Percentiles rank a stretch among this genome's conserved stretches.
Evolutionary conservation across 331 rosid species (phyloP).

Genomic region (Malus hybrid): DNA sequence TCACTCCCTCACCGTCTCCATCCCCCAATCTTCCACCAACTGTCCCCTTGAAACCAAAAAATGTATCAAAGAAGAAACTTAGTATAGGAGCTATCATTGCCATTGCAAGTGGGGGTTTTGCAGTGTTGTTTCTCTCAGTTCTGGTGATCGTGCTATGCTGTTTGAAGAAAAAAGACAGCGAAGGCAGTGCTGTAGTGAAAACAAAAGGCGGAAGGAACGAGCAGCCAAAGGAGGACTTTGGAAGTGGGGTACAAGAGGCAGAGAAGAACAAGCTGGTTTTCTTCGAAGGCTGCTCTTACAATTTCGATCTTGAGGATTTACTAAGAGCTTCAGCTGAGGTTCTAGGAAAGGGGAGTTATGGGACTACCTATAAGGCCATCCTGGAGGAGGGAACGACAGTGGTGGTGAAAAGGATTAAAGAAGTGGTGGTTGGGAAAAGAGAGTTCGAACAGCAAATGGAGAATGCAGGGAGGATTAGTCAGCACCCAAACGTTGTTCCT

Average conservation of each 20-base stretch:
- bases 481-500: slow-evolving; percentile 66
- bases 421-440: slow-evolving; percentile 56
- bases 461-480: slow-evolving; percentile 54
- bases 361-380: slow-evolving; percentile 85
- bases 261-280: slow-evolving; percentile 76
- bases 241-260: slow-evolving; percentile 88
- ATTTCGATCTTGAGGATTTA: slow-evolving; percentile 91
- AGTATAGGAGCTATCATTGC: slow-evolving; percentile 40
- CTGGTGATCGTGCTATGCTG: slow-evolving; percentile 39
- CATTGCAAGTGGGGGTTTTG: slow-evolving; percentile 36
- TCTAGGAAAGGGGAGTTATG: slow-evolving; percentile 88
- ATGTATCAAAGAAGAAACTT: slow-evolving; percentile 34
- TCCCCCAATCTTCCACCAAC: slow-evolving; percentile 21
- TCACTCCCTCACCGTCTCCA: slow-evolving; percentile 29
- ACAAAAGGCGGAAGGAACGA: slow-evolving; percentile 23
- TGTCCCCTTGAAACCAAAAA: slow-evolving; percentile 21
- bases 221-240: slow-evolving; percentile 63
- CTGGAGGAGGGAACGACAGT: slow-evolving; percentile 80
- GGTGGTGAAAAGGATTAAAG: slow-evolving; percentile 84
- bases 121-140: slow-evolving; percentile 33
- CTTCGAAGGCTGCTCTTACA: slow-evolving; percentile 58
- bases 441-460: slow-evolving; percentile 94
- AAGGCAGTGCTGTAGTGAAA: slow-evolving; percentile 25
- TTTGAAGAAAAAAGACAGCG: slow-evolving; percentile 47
- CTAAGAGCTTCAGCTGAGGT: slow-evolving; percentile 94